A percentile compares a stretch with the other conserved stretches of the same genome.
These are phyloP conservation scores for Salinomyces thailandicus DNA, from an alignment of 2,329 filamentous ascomycete species.

Conservation along the genomic window DNA sequence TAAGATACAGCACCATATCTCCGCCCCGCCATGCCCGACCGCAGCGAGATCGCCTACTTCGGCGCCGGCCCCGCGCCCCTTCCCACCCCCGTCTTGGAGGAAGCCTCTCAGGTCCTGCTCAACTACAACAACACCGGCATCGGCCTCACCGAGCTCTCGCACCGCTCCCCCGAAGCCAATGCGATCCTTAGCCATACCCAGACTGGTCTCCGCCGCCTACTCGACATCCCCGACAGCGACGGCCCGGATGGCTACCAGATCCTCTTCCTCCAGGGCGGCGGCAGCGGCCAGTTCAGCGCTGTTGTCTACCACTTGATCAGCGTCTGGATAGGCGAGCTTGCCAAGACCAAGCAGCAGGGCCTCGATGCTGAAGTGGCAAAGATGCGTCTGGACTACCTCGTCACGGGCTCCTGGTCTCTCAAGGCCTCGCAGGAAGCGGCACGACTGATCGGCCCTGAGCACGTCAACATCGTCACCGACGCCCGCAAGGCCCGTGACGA, in stretches of 20 bases:
- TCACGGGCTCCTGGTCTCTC: constrained; percentile 83
- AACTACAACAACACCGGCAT: constrained; percentile 75
- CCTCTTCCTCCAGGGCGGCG: constrained; percentile 78
- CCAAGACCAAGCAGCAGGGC: constrained; percentile 36
- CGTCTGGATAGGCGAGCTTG: constrained; percentile 65
- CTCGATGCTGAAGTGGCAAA: constrained; percentile 49
- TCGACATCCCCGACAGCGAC: constrained; percentile 76
- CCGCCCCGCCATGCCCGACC: constrained; percentile 69
- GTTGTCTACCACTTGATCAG: constrained; percentile 74
- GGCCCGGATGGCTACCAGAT: constrained; percentile 73
- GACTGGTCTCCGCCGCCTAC: constrained; percentile 57
- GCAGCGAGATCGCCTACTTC: constrained; percentile 73
- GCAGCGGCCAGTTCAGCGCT: constrained; percentile 75
- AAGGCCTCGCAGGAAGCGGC: constrained; percentile 80
- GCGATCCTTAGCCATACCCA: constrained; percentile 73
- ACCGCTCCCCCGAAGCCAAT: constrained; percentile 69
- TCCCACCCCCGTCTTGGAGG: constrained; percentile 69
- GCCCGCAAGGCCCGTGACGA: constrained; percentile 45
- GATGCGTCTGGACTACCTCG: constrained; percentile 75
- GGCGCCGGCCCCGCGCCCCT: constrained; percentile 83
- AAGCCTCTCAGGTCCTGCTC: constrained; percentile 63
- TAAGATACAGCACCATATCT: too few relatives aligned
- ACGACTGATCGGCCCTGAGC: constrained; percentile 63
- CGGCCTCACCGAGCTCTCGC: constrained; percentile 80
- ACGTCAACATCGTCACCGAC: constrained; percentile 73